Percentiles rank a stretch among this genome's conserved stretches.
These are phyloP conservation scores for Gaillardinia entomophila DNA, from an alignment of 805 yeast genomes.

Conservation along the genomic window DNA sequence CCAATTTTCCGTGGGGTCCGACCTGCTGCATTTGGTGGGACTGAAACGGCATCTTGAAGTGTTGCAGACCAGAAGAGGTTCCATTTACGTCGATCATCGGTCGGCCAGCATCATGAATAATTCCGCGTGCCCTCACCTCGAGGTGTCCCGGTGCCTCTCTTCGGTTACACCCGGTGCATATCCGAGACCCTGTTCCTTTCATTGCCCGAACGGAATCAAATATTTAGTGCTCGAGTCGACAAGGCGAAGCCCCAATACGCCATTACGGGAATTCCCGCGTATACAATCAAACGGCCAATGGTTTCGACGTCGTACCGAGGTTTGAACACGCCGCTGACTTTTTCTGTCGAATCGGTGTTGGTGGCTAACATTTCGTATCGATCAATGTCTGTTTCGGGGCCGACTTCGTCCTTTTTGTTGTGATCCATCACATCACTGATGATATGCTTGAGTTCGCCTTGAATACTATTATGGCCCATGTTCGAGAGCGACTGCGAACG, in stretches of 20 bases:
- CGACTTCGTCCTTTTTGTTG: constrained; percentile 22
- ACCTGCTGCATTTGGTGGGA: too few relatives aligned
- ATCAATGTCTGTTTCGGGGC: constrained; percentile 36
- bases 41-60: too few relatives aligned
- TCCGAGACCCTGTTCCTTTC: too few relatives aligned
- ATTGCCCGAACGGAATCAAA: too few relatives aligned
- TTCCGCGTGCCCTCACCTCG: too few relatives aligned
- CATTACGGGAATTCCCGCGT: constrained; percentile 69
- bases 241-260: constrained; percentile 42
- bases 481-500: constrained; percentile 36
- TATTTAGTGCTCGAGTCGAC: too few relatives aligned
- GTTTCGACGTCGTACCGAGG: constrained; percentile 72
- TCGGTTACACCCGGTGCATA: too few relatives aligned
- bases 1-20: too few relatives aligned
- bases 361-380: constrained; percentile 36
- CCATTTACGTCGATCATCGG: too few relatives aligned
- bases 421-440: constrained; percentile 19
- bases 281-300: constrained; percentile 68
- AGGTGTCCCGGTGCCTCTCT: too few relatives aligned
- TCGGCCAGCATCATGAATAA: too few relatives aligned
- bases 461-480: constrained; percentile 18
- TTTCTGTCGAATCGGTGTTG: constrained; percentile 26
- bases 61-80: too few relatives aligned
- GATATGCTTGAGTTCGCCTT: constrained; percentile 19
- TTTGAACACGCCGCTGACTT: constrained; percentile 43